A percentile compares a stretch with the other conserved stretches of the same genome.
phyloP scores from a whole-genome alignment of 1,139 yeast species.

The Hansenula sp. region DNA sequence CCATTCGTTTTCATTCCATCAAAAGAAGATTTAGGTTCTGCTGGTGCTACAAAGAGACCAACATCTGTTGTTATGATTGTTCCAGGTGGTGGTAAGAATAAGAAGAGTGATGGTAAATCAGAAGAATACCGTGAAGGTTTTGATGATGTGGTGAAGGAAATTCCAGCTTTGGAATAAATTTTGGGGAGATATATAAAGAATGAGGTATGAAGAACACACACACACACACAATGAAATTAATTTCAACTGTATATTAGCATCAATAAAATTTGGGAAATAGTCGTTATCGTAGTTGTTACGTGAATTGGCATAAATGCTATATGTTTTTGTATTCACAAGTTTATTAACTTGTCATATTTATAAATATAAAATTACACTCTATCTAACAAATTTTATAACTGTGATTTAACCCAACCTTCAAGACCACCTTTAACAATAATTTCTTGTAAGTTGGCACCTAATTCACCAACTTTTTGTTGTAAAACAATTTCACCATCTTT shows the following conservation, averaged over 20 bases:
- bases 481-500: conserved; percentile 57
- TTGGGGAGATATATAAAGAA: not conserved
- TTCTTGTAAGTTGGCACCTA: conserved; percentile 93
- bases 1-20: conserved; percentile 94
- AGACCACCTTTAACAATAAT: conserved; percentile 96
- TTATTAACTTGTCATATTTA: too few species aligned
- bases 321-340: not conserved
- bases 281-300: too few species aligned
- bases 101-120: conserved; percentile 71
- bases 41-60: conserved; percentile 99
- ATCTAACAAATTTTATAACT: conserved; percentile 33
- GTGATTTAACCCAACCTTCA: conserved; percentile 95
- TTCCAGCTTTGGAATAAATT: conserved; percentile 26
- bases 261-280: not conserved
- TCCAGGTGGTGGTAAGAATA: conserved; percentile 91
- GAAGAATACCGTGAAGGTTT: conserved; percentile 90
- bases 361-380: not conserved
- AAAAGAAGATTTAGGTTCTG: conserved; percentile 96
- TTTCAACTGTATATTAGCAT: conserved; percentile 2
- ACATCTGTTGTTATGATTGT: conserved; percentile 97
- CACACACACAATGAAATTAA: not conserved
- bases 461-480: conserved; percentile 87
- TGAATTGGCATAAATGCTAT: too few species aligned
- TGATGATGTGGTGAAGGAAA: conserved; percentile 94
- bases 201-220: conserved; percentile 1